Conservation (phyloP, 169 alveolate species). For the Toxoplasma gondii region DNA sequence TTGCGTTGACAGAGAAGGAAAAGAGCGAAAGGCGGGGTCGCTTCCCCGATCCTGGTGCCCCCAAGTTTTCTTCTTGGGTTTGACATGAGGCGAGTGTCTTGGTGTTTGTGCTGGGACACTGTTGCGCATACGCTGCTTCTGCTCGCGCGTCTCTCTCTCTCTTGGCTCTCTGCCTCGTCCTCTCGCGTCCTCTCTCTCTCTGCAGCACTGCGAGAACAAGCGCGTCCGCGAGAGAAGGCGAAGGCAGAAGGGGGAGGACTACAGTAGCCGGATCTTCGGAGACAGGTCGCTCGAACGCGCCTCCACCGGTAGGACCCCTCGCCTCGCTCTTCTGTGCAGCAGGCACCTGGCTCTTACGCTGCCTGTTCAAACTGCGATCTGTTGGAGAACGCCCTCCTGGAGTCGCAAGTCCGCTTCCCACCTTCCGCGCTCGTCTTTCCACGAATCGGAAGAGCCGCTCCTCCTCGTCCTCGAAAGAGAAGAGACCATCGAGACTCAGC, state of each 20-base stretch:
- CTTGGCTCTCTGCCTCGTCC: neutral
- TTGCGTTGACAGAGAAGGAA: neutral
- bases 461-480: neutral
- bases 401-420: too few relatives aligned
- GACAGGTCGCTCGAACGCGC: neutral
- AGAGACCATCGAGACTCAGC: neutral
- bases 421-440: neutral
- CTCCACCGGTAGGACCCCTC: neutral
- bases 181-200: neutral
- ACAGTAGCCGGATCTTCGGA: too few relatives aligned
- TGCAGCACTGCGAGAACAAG: neutral
- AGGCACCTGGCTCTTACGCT: neutral
- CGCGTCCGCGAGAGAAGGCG: neutral
- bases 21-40: neutral
- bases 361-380: neutral
- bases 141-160: too few relatives aligned
- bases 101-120: too few relatives aligned
- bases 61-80: too few relatives aligned
- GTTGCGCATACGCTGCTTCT: too few relatives aligned
- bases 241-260: conserved; percentile 12
- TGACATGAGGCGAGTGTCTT: too few relatives aligned
- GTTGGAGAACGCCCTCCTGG: too few relatives aligned
- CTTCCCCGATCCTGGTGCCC: too few relatives aligned
- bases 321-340: neutral
- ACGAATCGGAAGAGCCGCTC: neutral